Evolutionary conservation across 1,284 basidiomycete genomes (phyloP).

Genomic region (Boletellus deceptivus): DNA sequence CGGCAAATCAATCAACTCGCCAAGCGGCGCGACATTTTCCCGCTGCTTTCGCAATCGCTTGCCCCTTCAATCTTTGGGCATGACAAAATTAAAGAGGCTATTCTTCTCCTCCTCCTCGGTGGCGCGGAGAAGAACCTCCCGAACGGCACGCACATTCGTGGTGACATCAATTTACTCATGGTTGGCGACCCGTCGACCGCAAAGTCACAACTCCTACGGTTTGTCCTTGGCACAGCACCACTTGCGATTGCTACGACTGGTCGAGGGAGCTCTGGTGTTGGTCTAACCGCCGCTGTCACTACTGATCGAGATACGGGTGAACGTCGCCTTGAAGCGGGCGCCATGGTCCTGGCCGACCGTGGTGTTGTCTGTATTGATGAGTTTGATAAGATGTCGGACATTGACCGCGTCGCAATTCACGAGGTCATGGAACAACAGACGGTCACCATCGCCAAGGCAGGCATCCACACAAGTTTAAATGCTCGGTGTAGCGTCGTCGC

Average conservation of each 20-base stretch:
- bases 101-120: constrained; percentile 89
- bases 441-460: constrained; percentile 98
- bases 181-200: constrained; percentile 98
- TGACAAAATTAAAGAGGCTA: constrained; percentile 93
- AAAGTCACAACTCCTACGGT: constrained; percentile 95
- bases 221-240: constrained; percentile 95
- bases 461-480: constrained; percentile 97
- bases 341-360: constrained; percentile 99
- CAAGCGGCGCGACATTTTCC: constrained; percentile 84
- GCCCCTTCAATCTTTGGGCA: constrained; percentile 98
- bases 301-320: constrained; percentile 98
- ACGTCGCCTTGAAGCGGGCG: constrained; percentile 93
- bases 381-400: constrained; percentile 99
- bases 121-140: constrained; percentile 97
- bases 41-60: constrained; percentile 89
- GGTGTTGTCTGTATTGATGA: constrained; percentile 99
- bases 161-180: constrained; percentile 99
- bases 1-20: constrained; percentile 95
- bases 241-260: constrained; percentile 98
- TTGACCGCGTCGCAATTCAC: constrained; percentile 99
- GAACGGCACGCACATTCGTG: constrained; percentile 98
- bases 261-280: constrained; percentile 95
- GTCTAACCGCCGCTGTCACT: constrained; percentile 99
- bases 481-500: constrained; percentile 97
- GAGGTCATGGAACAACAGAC: constrained; percentile 99